Conservation (phyloP, 768 basidiomycete species). For the Leccinum disarticulatum region DNA sequence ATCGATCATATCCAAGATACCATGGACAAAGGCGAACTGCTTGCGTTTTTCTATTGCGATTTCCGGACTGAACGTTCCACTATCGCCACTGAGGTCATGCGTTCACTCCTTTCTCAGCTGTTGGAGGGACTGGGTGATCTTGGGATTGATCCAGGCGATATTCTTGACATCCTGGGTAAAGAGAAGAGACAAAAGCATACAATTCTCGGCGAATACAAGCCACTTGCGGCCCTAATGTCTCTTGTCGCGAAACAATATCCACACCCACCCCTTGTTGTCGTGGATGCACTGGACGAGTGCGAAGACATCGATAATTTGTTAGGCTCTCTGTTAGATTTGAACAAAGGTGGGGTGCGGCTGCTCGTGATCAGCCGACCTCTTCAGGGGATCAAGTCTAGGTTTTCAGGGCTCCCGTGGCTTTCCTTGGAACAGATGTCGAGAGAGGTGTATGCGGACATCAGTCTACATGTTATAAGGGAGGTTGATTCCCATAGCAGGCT, state of each 20-base stretch:
- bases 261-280: slow-evolving; percentile 1
- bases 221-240: neutral
- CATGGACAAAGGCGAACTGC: neutral
- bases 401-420: neutral
- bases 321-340: neutral
- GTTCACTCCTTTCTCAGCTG: neutral
- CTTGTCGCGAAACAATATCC: neutral
- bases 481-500: slow-evolving; percentile 9
- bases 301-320: slow-evolving; percentile 7
- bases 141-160: neutral
- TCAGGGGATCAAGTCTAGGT: slow-evolving; percentile 7
- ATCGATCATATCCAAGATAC: neutral
- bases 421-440: slow-evolving; percentile 1
- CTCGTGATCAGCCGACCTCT: slow-evolving; percentile 5
- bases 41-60: neutral
- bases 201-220: neutral
- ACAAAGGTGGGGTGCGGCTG: neutral
- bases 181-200: neutral
- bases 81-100: neutral
- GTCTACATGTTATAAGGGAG: slow-evolving; percentile 2
- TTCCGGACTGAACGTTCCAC: neutral
- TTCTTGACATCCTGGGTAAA: neutral
- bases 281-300: slow-evolving; percentile 23
- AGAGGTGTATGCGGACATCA: slow-evolving; percentile 11
- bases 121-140: neutral